Percentiles rank a stretch among this genome's conserved stretches.
Conservation (phyloP, 768 basidiomycete species). For the Sarcomyxa edulis region DNA sequence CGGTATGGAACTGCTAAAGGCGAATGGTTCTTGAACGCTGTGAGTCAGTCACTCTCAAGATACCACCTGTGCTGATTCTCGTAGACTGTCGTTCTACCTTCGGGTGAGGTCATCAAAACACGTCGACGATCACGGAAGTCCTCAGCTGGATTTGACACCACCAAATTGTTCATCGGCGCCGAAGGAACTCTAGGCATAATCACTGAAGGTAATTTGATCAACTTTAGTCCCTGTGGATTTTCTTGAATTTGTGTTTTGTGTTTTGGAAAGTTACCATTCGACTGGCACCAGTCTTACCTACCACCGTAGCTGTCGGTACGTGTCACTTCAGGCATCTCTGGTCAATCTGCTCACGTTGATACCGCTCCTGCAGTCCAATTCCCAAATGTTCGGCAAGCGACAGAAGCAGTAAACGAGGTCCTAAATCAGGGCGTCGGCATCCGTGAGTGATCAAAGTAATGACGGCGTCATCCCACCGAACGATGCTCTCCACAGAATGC, state of each 20-base stretch:
- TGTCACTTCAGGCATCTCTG: no score
- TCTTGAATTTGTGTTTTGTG: constrained; percentile 17
- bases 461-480: background rate
- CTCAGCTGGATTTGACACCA: constrained; percentile 81
- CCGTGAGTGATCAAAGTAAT: constrained; percentile 40
- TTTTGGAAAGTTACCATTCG: constrained; percentile 71
- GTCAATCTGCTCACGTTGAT: no score
- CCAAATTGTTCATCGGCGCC: constrained; percentile 84
- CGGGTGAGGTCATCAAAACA: constrained; percentile 89
- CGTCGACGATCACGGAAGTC: constrained; percentile 75
- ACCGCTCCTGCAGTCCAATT: constrained; percentile 70
- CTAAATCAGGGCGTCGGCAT: constrained; percentile 67
- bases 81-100: constrained; percentile 85
- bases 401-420: constrained; percentile 78
- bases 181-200: constrained; percentile 80
- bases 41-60: constrained; percentile 26
- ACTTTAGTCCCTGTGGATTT: background rate
- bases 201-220: constrained; percentile 59
- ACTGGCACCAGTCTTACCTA: constrained; percentile 75
- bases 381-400: constrained; percentile 70
- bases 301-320: constrained; percentile 85
- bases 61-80: background rate
- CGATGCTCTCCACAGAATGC: constrained; percentile 56
- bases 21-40: constrained; percentile 87
- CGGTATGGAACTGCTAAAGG: constrained; percentile 86